Conservation (phyloP, 208 protist genomes). For the Trypanosoma conorhini region DNA sequence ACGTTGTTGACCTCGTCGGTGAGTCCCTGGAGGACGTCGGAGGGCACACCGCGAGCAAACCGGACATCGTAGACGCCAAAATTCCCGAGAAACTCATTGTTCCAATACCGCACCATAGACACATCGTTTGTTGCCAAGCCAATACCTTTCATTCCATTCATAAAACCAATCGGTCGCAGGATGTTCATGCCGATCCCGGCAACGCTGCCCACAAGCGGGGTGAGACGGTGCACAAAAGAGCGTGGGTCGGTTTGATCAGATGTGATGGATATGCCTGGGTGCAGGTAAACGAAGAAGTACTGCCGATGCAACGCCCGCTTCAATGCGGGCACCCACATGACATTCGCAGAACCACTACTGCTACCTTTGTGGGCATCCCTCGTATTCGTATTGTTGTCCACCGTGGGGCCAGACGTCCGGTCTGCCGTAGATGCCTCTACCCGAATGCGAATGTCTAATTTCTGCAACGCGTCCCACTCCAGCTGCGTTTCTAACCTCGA, state of each 20-base stretch:
- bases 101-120: slow-evolving; percentile 86
- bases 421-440: slow-evolving; percentile 24
- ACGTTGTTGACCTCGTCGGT: slow-evolving; percentile 31
- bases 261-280: slow-evolving; percentile 67
- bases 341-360: not conserved
- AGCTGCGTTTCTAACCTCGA: slow-evolving; percentile 73
- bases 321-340: slow-evolving; percentile 73
- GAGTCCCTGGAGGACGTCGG: slow-evolving; percentile 44
- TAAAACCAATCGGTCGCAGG: slow-evolving; percentile 75
- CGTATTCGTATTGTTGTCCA: slow-evolving; percentile 16
- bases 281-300: slow-evolving; percentile 69
- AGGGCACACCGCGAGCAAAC: slow-evolving; percentile 64
- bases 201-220: slow-evolving; percentile 41
- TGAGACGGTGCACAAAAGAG: slow-evolving; percentile 84
- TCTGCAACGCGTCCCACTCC: slow-evolving; percentile 70
- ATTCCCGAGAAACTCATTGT: slow-evolving; percentile 88
- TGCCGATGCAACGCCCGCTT: slow-evolving; percentile 82
- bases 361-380: not conserved
- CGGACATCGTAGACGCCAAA: slow-evolving; percentile 84
- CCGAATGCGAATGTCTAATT: slow-evolving; percentile 72
- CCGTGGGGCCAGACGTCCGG: not conserved
- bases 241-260: slow-evolving; percentile 73
- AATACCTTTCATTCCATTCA: slow-evolving; percentile 77
- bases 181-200: slow-evolving; percentile 75
- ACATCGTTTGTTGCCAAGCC: slow-evolving; percentile 84